Conservation (phyloP, 176 grass and related monocot genomes). For the Eleusine indica region DNA sequence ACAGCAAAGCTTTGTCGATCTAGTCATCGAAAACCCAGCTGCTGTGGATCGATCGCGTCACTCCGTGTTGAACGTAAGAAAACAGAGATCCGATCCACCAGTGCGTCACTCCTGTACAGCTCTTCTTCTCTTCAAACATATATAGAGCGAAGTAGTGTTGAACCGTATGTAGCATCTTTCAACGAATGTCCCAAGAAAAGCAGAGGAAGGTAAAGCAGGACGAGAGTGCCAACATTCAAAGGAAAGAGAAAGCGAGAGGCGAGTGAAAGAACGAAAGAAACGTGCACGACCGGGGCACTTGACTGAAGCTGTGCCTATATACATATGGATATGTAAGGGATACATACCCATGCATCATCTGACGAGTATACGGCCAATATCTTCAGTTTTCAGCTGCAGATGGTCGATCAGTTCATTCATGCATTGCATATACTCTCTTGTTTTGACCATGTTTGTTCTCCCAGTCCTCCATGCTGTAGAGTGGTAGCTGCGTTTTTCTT, state of each 20-base stretch:
- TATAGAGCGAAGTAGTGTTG: not conserved
- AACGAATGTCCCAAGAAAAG: conserved; percentile 32
- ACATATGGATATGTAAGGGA: conserved; percentile 12
- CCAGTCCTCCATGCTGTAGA: conserved; percentile 31
- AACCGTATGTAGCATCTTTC: not conserved
- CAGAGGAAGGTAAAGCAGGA: not conserved
- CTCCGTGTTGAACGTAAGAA: conserved; percentile 9
- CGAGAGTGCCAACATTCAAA: not conserved
- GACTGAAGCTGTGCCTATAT: too few species aligned
- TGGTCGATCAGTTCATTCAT: conserved; percentile 18
- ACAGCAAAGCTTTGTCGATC: not conserved
- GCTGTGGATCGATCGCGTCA: conserved; percentile 21
- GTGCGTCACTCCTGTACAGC: not conserved
- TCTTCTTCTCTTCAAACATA: not conserved
- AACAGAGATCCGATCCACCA: not conserved
- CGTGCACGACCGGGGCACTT: not conserved
- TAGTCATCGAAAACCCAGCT: not conserved
- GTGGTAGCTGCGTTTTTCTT: conserved; percentile 41
- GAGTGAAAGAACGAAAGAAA: conserved; percentile 10
- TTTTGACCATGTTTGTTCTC: conserved; percentile 41
- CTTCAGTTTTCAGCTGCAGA: conserved; percentile 15
- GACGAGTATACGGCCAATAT: conserved; percentile 18
- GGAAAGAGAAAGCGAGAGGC: not conserved
- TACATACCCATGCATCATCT: conserved; percentile 20
- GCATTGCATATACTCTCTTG: not conserved